phyloP scores from a whole-genome alignment of 2,329 filamentous ascomycete species.

The Corniculantispora saksenae region DNA sequence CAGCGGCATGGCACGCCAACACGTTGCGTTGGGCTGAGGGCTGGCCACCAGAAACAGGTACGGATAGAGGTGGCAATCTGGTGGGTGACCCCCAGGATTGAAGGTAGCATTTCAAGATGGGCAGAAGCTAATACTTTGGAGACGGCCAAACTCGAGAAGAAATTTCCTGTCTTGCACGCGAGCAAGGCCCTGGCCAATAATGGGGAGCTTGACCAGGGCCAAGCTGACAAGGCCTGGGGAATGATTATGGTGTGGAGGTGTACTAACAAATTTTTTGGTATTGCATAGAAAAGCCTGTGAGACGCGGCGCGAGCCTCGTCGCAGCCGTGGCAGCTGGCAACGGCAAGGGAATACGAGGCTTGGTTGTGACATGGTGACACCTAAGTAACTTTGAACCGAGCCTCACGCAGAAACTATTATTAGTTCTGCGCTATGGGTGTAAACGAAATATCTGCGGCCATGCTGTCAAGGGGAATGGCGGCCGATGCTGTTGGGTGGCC shows the following conservation, averaged over 20 bases:
- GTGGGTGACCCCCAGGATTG: not conserved
- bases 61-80: not conserved
- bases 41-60: not conserved
- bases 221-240: not conserved
- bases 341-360: constrained; percentile 2
- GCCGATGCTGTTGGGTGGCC: not conserved
- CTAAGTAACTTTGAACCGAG: not conserved
- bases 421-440: not conserved
- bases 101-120: not conserved
- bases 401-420: not conserved
- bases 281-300: not conserved
- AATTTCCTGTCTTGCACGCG: constrained; percentile 6
- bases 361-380: not conserved
- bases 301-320: not conserved
- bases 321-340: not conserved
- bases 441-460: not conserved
- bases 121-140: not conserved
- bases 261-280: not conserved
- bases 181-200: not conserved
- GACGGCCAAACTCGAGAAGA: not conserved
- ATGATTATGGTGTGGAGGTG: not conserved
- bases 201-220: not conserved
- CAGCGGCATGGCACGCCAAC: not conserved
- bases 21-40: not conserved
- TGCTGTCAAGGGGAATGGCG: not conserved